These are phyloP conservation scores for Suillus hirtellus DNA, from an alignment of 768 basidiomycete species.

Conservation along the genomic window DNA sequence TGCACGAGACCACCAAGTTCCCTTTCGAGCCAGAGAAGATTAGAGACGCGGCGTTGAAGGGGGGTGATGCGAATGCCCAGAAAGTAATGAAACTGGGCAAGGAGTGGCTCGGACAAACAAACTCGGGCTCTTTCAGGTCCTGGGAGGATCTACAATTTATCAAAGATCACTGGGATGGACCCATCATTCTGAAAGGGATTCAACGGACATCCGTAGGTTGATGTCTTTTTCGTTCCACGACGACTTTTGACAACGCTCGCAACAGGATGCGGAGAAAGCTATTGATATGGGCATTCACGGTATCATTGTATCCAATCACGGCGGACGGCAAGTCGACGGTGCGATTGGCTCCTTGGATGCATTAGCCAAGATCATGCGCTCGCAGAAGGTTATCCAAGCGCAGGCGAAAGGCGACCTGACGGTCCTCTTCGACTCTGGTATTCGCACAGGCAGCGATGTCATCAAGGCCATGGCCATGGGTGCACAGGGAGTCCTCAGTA, in stretches of 20 bases:
- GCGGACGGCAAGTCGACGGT: conserved; percentile 77
- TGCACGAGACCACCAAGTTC: conserved; percentile 43
- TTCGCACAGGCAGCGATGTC: conserved; percentile 81
- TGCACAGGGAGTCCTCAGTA: conserved; percentile 77
- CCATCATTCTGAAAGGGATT: conserved; percentile 77
- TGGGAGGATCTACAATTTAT: conserved; percentile 77
- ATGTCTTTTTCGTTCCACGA: not conserved
- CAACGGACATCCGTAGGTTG: conserved; percentile 55
- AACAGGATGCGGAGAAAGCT: conserved; percentile 52
- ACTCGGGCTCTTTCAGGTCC: conserved; percentile 58
- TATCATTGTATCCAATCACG: conserved; percentile 49
- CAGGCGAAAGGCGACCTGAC: conserved; percentile 65
- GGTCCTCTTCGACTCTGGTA: conserved; percentile 69
- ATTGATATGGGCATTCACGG: conserved; percentile 44
- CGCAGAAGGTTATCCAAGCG: conserved; percentile 54
- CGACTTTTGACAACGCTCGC: not conserved
- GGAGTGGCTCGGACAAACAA: conserved; percentile 64
- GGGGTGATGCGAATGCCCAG: conserved; percentile 49
- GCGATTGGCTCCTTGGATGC: conserved; percentile 75
- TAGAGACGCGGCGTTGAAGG: conserved; percentile 37
- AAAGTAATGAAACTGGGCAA: conserved; percentile 48
- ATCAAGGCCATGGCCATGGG: conserved; percentile 85
- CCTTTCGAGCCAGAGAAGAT: conserved; percentile 58
- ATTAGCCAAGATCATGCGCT: conserved; percentile 68
- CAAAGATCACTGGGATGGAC: conserved; percentile 75